These are phyloP conservation scores for Cairneyella variabilis DNA, from an alignment of 495 filamentous ascomycete species.

Conservation along the genomic window DNA sequence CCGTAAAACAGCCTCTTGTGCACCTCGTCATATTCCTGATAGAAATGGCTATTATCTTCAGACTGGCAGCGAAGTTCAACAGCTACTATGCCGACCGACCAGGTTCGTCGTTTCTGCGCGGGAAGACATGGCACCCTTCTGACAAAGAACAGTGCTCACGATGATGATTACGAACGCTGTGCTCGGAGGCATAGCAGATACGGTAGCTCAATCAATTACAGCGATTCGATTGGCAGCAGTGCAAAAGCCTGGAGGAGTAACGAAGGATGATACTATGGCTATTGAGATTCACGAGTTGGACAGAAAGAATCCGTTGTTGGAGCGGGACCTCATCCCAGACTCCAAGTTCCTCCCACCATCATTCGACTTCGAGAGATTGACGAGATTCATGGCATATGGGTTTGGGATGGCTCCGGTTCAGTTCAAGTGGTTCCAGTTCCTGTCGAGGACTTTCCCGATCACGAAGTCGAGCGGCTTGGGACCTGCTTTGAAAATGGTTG, in stretches of 20 bases:
- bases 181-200: slow-evolving; percentile 90
- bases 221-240: slow-evolving; percentile 66
- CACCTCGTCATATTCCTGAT: slow-evolving; percentile 82
- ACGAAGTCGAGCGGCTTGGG: slow-evolving; percentile 67
- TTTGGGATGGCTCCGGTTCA: slow-evolving; percentile 96
- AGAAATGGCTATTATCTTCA: slow-evolving; percentile 80
- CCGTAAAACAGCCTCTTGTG: slow-evolving; percentile 77
- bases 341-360: slow-evolving; percentile 63
- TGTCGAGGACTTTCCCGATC: slow-evolving; percentile 80
- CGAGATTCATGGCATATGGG: slow-evolving; percentile 92
- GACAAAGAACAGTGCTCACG: slow-evolving; percentile 65
- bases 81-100: slow-evolving; percentile 85
- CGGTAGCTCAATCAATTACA: slow-evolving; percentile 90
- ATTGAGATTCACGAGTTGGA: slow-evolving; percentile 90
- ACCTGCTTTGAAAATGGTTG: slow-evolving; percentile 86
- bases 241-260: slow-evolving; percentile 50
- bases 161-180: slow-evolving; percentile 98
- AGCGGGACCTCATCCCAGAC: slow-evolving; percentile 65
- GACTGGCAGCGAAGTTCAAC: slow-evolving; percentile 84
- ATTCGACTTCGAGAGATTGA: slow-evolving; percentile 93
- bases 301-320: slow-evolving; percentile 68
- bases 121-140: background rate
- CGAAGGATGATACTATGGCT: slow-evolving; percentile 66
- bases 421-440: slow-evolving; percentile 91
- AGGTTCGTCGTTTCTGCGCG: slow-evolving; percentile 42